Base-by-base conservation (phyloP, 75 land plant genomes). In the Pinus tabuliformis region DNA sequence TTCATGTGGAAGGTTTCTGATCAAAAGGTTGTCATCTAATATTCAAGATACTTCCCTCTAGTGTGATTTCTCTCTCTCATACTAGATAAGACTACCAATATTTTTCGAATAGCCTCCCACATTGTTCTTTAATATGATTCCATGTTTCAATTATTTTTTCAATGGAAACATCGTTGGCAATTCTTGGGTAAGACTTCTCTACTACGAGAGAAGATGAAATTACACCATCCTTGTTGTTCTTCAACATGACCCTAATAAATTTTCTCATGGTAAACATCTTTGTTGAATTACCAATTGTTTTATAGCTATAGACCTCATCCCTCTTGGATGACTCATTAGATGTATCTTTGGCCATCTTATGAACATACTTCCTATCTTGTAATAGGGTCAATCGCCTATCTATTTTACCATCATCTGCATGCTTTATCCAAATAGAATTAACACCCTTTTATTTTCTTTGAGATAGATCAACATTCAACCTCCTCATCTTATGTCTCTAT, bases 401-500 rank as follows among this genome's bases (percentile, higher is more conserved):
- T 20, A 66, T 39, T 36, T 66, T 18, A 39, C 9, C 11, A 39
- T 66, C 71, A n/a, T 1, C 45, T 37, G 20, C 3, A 39, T 18
- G 45, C 49, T 66, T 66, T 1, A 1, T 66, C 49, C 39, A 21
- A 6, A 18, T 2, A 66, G n/a, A 8, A 18, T 8, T 20, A 36
- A 3, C 42, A 18, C 52, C 74, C 74, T 56, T 72, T n/a, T n/a
- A n/a, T 22, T 21, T 49, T 13, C 14, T 54, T 13, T 22, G 21
- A 12, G 11, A 2, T 13, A 24, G 56, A 56, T 72, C 45, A 56
- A 24, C 57, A 11, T 3, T 49, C 74, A 72, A 3, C 74, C 20
- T 72, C 22, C 28, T 72, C 58, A 30, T 54, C 74, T 49, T 72
- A 4, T 72, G 54, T 24, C 56, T 70, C 39, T 70, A 56, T 49